Evolutionary conservation across 1,284 basidiomycete species (phyloP), one percentile per base, ranked within the genome.

Genomic region (Naganishia cerealis): DNA sequence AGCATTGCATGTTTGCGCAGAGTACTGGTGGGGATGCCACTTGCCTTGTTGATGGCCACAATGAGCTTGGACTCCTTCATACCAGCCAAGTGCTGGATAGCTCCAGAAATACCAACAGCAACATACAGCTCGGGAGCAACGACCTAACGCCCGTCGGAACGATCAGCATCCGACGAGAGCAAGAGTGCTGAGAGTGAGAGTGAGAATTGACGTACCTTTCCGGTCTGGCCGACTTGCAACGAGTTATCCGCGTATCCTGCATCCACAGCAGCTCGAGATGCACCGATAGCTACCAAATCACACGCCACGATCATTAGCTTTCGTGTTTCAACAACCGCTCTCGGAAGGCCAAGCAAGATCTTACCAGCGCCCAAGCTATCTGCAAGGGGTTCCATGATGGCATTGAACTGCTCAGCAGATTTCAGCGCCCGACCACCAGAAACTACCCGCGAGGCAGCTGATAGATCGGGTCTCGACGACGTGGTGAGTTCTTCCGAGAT

Each of bases 31-130:
- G 46, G 4, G 29, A 15, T 16, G 6, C 9, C 15, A 70, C 77
- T 63, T 67, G 87, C 92, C 86, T 99, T 99, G 85, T 99, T 99
- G 74, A 99, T 88, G 8, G 96, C 95, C 36, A 97, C 94, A 73
- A 99, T 99, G 75, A 97, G 85, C 83, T 99, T 99, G 21, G 91
- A 94, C 80, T 99, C 96, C 81, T 99, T 99, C 96, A 99, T 99
- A 39, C 96, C 96, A 36, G 96, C 96, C 71, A 99, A 84, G 84
- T 99, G 96, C 82, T 99, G 96, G 75, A 99, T 99, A 26, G 94
- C 96, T 54, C 96, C 96, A 38, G 92, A 96, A 76, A 99, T 99
- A 71, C 96, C 96, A 58, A 99, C 81, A 16, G 96, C 96, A 77
- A 99, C 86, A 82, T 99, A 99, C 67, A 99, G 83, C 80, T 97